Conservation (phyloP, 2,329 filamentous ascomycete genomes). For the Alternaria incomplexa region DNA sequence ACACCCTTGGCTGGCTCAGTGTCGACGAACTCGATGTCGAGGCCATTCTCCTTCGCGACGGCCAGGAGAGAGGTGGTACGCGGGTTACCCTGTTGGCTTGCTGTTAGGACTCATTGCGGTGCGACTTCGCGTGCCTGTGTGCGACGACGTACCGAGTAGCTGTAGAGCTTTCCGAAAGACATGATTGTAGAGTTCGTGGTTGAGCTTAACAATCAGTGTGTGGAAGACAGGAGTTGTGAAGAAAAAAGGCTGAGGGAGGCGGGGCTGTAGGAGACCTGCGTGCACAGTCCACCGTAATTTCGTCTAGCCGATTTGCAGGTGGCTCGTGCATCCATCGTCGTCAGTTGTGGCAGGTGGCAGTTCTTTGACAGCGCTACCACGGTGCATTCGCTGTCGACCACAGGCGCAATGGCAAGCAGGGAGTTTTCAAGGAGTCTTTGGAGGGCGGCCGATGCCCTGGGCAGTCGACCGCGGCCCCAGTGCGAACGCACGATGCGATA, state of each 20-base stretch:
- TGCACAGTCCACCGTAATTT: constrained; percentile 37
- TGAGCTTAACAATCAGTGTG: constrained; percentile 39
- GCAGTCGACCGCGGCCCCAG: constrained; percentile 25
- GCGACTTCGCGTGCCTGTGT: constrained; percentile 2
- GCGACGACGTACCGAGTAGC: constrained; percentile 63
- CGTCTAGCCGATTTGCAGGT: constrained; percentile 20
- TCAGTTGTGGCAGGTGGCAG: constrained; percentile 11
- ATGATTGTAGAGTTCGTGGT: constrained; percentile 64
- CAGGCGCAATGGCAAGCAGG: constrained; percentile 37
- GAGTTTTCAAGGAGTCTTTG: constrained; percentile 39
- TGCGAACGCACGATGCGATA: constrained; percentile 29
- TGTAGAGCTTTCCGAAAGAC: constrained; percentile 98
- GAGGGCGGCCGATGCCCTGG: constrained; percentile 34
- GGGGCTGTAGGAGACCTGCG: constrained; percentile 22
- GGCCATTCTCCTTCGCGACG: constrained; percentile 95
- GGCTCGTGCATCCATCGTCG: constrained; percentile 13
- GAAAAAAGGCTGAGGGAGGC: constrained; percentile 34
- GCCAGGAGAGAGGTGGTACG: constrained; percentile 88
- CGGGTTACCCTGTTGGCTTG: constrained; percentile 73
- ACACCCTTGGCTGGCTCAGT: constrained; percentile 70
- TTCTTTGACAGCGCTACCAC: constrained; percentile 9
- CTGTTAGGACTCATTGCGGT: constrained; percentile 34
- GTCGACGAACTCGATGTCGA: constrained; percentile 86
- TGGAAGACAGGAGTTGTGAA: constrained; percentile 25
- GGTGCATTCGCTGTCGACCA: constrained; percentile 7